Evolutionary conservation across 176 grass and related monocot species (phyloP).

Genomic region (Triticum urartu): DNA sequence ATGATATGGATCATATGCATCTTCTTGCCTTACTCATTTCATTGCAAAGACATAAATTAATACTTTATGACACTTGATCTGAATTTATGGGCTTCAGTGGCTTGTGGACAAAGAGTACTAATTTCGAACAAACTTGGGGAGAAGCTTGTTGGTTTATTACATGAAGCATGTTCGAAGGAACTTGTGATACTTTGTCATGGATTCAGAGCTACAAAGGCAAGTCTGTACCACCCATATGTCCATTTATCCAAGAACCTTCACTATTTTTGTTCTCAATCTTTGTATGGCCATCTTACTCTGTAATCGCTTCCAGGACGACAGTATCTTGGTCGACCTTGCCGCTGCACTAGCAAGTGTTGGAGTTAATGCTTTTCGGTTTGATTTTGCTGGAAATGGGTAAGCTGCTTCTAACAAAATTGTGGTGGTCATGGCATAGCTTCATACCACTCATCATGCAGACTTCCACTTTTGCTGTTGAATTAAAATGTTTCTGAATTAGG

Average conservation of each 20-base stretch:
- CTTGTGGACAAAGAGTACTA: conserved; percentile 39
- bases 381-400: conserved; percentile 99
- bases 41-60: neutral
- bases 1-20: neutral
- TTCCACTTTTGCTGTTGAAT: neutral
- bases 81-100: conserved; percentile 21
- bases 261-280: neutral
- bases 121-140: conserved; percentile 67
- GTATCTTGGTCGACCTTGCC: conserved; percentile 64
- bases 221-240: neutral
- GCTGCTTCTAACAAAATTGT: neutral
- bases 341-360: conserved; percentile 49
- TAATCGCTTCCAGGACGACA: conserved; percentile 58
- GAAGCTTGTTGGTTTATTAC: conserved; percentile 73
- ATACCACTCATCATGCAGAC: neutral
- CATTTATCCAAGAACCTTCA: neutral
- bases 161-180: conserved; percentile 65
- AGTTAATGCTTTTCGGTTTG: conserved; percentile 67
- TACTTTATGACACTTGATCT: neutral
- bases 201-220: conserved; percentile 81
- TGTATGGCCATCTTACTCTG: neutral
- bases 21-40: conserved; percentile 13
- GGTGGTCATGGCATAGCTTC: neutral
- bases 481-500: neutral
- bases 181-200: conserved; percentile 90